These are phyloP conservation scores for Schizosaccharomyces pombe DNA, from an alignment of 805 yeast species.

Conservation along the genomic window DNA sequence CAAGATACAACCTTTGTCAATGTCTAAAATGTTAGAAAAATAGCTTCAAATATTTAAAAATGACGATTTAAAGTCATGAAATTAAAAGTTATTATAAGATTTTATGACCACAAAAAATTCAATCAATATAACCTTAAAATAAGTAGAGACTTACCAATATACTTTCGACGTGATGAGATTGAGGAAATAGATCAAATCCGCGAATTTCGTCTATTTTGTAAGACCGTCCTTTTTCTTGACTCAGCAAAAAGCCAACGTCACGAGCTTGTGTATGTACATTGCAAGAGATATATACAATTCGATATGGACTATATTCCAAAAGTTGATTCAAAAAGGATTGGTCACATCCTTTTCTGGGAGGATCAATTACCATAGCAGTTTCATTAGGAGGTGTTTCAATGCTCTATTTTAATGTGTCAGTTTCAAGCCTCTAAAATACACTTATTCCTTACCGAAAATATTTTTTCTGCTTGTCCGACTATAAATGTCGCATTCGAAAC, in stretches of 20 bases:
- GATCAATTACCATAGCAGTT: conserved; percentile 83
- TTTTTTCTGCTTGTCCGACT: conserved; percentile 77
- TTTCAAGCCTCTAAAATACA: no score
- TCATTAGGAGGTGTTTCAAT: conserved; percentile 43
- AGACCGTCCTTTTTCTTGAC: conserved; percentile 29
- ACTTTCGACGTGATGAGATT: conserved; percentile 77
- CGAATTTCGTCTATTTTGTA: conserved; percentile 61
- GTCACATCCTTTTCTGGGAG: conserved; percentile 95
- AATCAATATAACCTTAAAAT: neutral
- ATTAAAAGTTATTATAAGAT: no score
- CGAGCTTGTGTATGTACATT: conserved; percentile 95
- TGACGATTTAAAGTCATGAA: no score
- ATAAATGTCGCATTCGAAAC: conserved; percentile 62
- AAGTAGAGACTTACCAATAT: conserved; percentile 18
- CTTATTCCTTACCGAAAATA: conserved; percentile 27
- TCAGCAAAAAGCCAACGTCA: conserved; percentile 64
- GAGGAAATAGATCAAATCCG: conserved; percentile 94
- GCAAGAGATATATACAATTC: conserved; percentile 85
- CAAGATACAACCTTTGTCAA: neutral
- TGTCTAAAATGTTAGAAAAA: neutral
- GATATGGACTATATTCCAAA: conserved; percentile 58
- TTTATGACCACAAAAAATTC: no score
- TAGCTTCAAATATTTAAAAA: no score
- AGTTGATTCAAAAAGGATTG: conserved; percentile 66
- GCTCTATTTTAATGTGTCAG: neutral